phyloP scores from a whole-genome alignment of 345 rosid genomes.

The Citrus australasica region DNA sequence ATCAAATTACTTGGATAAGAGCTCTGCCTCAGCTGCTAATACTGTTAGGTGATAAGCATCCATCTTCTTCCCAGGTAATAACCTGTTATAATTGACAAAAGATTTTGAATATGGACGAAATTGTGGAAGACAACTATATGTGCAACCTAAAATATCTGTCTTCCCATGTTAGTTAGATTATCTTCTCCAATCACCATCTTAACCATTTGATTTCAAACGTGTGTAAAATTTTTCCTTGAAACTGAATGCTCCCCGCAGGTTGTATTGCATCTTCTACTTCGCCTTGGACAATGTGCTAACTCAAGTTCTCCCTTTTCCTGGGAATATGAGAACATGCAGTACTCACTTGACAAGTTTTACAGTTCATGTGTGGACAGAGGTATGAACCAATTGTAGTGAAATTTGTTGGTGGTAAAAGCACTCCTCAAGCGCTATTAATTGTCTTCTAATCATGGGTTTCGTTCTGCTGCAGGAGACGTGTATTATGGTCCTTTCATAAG shows the following conservation, averaged over 20 bases:
- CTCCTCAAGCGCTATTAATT: background rate
- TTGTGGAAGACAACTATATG: conserved; percentile 9
- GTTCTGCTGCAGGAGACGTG: conserved; percentile 43
- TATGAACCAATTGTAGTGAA: conserved; percentile 15
- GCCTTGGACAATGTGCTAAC: conserved; percentile 55
- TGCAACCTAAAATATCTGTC: background rate
- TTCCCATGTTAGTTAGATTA: background rate
- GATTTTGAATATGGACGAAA: conserved; percentile 5
- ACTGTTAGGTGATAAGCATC: conserved; percentile 55
- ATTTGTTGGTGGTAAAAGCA: background rate
- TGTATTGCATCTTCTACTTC: conserved; percentile 64
- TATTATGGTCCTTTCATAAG: conserved; percentile 66
- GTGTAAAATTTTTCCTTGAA: conserved; percentile 10
- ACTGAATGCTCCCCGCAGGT: conserved; percentile 35
- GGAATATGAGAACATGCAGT: conserved; percentile 55
- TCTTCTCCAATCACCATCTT: background rate
- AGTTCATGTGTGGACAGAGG: conserved; percentile 48
- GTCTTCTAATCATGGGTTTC: conserved; percentile 3
- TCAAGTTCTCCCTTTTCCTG: conserved; percentile 33
- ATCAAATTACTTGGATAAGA: conserved; percentile 66
- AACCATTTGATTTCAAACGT: background rate
- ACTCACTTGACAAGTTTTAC: conserved; percentile 50
- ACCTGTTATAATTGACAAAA: background rate
- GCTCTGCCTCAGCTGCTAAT: conserved; percentile 65
- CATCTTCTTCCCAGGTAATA: conserved; percentile 57